A percentile compares a stretch with the other conserved stretches of the same genome.
Evolutionary conservation across 2,329 filamentous ascomycete species (phyloP).

Genomic region (Fusarium palustre): DNA sequence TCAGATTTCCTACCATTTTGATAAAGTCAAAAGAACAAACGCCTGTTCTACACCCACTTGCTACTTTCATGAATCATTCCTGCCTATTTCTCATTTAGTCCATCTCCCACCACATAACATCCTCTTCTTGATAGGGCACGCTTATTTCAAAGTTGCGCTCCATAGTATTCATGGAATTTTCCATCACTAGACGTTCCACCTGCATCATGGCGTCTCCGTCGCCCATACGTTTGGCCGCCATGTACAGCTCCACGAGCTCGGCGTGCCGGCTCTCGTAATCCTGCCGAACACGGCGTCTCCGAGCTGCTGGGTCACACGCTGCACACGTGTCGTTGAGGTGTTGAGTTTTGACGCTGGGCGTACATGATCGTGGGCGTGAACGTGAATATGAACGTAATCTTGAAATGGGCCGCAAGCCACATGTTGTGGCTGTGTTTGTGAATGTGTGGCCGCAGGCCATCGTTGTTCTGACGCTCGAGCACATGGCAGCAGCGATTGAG

Average conservation of each 20-base stretch:
- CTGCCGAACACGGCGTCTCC: conserved; percentile 42
- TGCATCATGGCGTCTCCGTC: conserved; percentile 43
- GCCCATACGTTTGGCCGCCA: conserved; percentile 42
- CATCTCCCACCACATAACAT: conserved; percentile 43
- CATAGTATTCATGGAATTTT: conserved; percentile 35
- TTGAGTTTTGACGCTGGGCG: conserved; percentile 22
- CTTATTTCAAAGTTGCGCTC: conserved; percentile 43
- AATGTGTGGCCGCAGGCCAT: conserved; percentile 47
- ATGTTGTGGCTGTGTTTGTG: conserved; percentile 25
- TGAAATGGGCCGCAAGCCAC: conserved; percentile 10
- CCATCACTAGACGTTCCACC: conserved; percentile 41
- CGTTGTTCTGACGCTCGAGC: conserved; percentile 41
- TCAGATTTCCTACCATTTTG: conserved; percentile 7
- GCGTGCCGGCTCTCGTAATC: conserved; percentile 47
- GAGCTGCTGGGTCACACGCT: conserved; percentile 50
- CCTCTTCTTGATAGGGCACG: conserved; percentile 31
- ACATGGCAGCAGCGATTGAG: conserved; percentile 37
- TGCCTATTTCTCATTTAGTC: conserved; percentile 8
- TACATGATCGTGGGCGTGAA: conserved; percentile 21
- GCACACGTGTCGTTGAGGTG: conserved; percentile 54
- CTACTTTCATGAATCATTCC: conserved; percentile 9
- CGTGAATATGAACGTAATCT: conserved; percentile 24
- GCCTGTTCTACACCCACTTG: background rate
- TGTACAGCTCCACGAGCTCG: conserved; percentile 45
- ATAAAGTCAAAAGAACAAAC: conserved; percentile 5